These are phyloP conservation scores for Fusarium falciforme DNA, from an alignment of 2,329 filamentous ascomycete species.

Conservation along the genomic window DNA sequence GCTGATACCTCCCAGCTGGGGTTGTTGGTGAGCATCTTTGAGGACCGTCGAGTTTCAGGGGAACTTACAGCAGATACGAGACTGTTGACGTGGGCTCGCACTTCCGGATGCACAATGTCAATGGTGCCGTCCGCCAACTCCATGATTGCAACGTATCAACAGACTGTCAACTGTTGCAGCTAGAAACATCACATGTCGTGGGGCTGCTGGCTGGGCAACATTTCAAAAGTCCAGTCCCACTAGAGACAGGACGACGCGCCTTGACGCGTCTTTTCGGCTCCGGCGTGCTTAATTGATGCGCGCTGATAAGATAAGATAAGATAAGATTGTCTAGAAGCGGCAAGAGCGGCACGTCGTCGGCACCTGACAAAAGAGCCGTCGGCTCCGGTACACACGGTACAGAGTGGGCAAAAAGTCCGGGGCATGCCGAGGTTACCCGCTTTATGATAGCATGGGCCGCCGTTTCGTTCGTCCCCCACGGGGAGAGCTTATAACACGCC, in stretches of 20 bases:
- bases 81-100: slow-evolving; percentile 92
- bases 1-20: slow-evolving; percentile 86
- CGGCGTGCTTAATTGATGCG: slow-evolving; percentile 35
- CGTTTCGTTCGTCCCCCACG: slow-evolving; percentile 27
- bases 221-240: slow-evolving; percentile 28
- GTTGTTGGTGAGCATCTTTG: slow-evolving; percentile 24
- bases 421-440: slow-evolving; percentile 59
- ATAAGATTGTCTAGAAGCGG: not conserved
- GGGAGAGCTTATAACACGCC: slow-evolving; percentile 19
- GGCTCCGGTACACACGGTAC: slow-evolving; percentile 16
- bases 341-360: slow-evolving; percentile 24
- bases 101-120: slow-evolving; percentile 86
- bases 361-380: slow-evolving; percentile 23
- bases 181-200: slow-evolving; percentile 31
- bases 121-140: slow-evolving; percentile 62
- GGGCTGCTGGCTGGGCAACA: slow-evolving; percentile 31
- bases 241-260: slow-evolving; percentile 26
- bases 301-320: slow-evolving; percentile 35
- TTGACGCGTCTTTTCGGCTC: slow-evolving; percentile 29
- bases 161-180: slow-evolving; percentile 21
- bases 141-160: slow-evolving; percentile 54
- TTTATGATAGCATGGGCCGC: slow-evolving; percentile 32
- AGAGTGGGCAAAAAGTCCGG: slow-evolving; percentile 16
- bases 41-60: not conserved
- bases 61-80: slow-evolving; percentile 87